Evolutionary conservation across 441 rosid species (phyloP), one percentile per base, ranked within the genome.

Genomic region (Corymbia citriodora): DNA sequence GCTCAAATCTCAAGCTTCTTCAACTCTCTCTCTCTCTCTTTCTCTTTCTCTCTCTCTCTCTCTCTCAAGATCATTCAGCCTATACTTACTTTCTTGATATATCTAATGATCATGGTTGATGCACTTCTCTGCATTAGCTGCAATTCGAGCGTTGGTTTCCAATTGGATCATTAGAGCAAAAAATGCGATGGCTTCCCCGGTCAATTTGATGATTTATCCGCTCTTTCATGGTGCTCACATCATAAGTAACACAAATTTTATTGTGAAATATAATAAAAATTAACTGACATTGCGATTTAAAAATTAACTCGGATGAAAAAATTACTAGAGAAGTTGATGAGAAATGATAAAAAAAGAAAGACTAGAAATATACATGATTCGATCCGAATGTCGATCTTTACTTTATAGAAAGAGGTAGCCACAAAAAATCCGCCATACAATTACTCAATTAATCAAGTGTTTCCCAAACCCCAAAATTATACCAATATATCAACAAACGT

Each of bases 371-470:
- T 61, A 5, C 10, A 8, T 15, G 36, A n/a, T n/a, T 65, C 33
- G 6, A 1, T 65, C 10, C 6, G 0, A 65, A n/a, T n/a, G 74
- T 65, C 4, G 3, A 17, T n/a, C 9, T 29, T 7, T 65, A 65
- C 18, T 65, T n/a, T 65, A 14, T 10, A 15, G 0, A n/a, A 36
- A 63, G 36, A 65, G 31, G 72, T 13, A 63, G n/a, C 19, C 7
- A 6, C 72, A 29, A 15, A 65, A 9, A 65, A 65, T 14, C 72
- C 8, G 7, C 18, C n/a, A 65, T n/a, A 65, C 18, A 65, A 65
- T 65, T 65, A 65, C 10, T 65, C 72, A 65, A 61, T 61, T 27
- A 15, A 12, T 61, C 31, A 29, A 65, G 36, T 65, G 16, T 65
- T 65, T 65, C 16, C 31, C 72, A 65, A 65, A 65, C 36, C 9